Conservation (phyloP, 352 stramenopile genomes). For the Pythium monospermum region DNA sequence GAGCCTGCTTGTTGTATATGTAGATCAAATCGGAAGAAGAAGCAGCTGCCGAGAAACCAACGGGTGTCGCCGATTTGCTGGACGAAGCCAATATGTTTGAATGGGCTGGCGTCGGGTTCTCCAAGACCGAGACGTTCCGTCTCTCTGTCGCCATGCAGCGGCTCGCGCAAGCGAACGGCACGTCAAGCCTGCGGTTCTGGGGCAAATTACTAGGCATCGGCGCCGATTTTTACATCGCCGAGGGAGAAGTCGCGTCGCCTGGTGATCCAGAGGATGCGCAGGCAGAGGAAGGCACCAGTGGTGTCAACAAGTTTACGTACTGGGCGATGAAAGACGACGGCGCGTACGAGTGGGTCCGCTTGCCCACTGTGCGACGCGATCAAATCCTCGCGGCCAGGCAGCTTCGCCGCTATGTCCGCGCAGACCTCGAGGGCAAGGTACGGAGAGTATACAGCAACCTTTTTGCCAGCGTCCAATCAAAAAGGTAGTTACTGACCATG, state of each 20-base stretch:
- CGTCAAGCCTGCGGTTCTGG: constrained; percentile 82
- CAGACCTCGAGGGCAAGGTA: constrained; percentile 78
- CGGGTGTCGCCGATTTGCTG: constrained; percentile 56
- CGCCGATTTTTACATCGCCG: constrained; percentile 80
- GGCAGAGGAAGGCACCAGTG: constrained; percentile 56
- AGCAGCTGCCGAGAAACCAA: constrained; percentile 28
- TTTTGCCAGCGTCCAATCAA: too few species aligned
- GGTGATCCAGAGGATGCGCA: constrained; percentile 63
- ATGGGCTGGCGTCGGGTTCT: constrained; percentile 74
- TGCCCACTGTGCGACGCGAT: constrained; percentile 67
- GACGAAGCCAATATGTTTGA: constrained; percentile 82
- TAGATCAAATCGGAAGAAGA: constrained; percentile 51
- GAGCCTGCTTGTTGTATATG: too few species aligned
- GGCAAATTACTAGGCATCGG: constrained; percentile 76
- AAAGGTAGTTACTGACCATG: too few species aligned
- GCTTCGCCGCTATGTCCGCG: constrained; percentile 73
- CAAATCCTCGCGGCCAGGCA: constrained; percentile 79
- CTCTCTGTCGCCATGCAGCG: constrained; percentile 58
- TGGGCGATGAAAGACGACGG: constrained; percentile 84
- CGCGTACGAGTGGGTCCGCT: constrained; percentile 74
- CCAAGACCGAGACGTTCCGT: constrained; percentile 66
- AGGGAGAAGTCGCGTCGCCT: constrained; percentile 51
- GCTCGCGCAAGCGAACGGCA: constrained; percentile 46
- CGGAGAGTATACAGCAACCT: too few species aligned
- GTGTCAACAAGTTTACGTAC: constrained; percentile 88